Evolutionary conservation across 2,329 filamentous ascomycete genomes (phyloP).

Genomic region (Madurella mycetomatis): DNA sequence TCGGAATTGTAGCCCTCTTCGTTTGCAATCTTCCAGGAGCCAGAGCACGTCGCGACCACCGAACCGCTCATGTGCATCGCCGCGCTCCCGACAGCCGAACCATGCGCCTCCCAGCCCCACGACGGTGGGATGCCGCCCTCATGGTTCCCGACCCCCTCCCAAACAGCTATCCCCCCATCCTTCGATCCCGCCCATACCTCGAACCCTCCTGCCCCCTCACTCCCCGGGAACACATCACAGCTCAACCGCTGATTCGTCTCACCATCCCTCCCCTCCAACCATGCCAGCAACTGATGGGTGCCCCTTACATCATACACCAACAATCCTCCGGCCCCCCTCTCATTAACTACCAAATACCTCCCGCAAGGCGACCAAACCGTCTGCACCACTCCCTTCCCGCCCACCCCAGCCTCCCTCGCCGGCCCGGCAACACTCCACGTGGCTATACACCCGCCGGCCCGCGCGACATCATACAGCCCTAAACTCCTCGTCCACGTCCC

Average conservation of each 20-base stretch:
- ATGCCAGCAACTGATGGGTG: constrained; percentile 52
- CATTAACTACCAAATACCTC: constrained; percentile 58
- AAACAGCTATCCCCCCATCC: constrained; percentile 52
- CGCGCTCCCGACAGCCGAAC: constrained; percentile 46
- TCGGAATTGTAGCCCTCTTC: constrained; percentile 18
- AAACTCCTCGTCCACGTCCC: constrained; percentile 62
- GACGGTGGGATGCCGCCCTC: constrained; percentile 42
- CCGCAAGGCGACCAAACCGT: constrained; percentile 60
- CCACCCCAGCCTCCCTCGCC: constrained; percentile 45
- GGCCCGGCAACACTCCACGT: constrained; percentile 57
- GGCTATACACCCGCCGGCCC: constrained; percentile 49
- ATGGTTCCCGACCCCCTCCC: constrained; percentile 50
- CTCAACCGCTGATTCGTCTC: constrained; percentile 52
- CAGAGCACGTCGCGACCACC: constrained; percentile 53
- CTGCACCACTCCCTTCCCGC: constrained; percentile 60
- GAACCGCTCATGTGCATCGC: constrained; percentile 51
- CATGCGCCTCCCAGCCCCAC: constrained; percentile 49
- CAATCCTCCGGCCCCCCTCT: constrained; percentile 51
- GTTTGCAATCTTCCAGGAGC: constrained; percentile 44
- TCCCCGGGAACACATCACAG: constrained; percentile 50
- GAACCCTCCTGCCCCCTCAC: constrained; percentile 38
- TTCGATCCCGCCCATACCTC: constrained; percentile 60
- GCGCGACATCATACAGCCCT: constrained; percentile 57
- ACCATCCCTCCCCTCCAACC: constrained; percentile 47
- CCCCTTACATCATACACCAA: constrained; percentile 61